Base-by-base conservation (phyloP, 2,329 filamentous ascomycete genomes). In the Pestalotiopsis sp. region DNA sequence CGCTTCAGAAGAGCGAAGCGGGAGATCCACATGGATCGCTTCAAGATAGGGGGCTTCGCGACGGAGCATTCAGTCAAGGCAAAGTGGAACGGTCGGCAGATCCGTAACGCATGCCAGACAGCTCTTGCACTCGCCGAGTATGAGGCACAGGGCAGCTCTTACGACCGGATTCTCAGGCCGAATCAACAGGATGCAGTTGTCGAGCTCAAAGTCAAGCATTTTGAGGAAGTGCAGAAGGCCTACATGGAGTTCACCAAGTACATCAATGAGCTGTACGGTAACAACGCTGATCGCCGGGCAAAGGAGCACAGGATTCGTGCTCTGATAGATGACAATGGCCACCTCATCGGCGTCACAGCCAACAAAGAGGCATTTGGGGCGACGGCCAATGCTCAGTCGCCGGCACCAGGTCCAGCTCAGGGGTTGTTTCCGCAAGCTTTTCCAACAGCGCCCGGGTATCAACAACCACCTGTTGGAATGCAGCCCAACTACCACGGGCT, bases 221-320 rank as follows among this genome's bases (percentile, higher is more conserved):
- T 76, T n/a, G 56, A 73, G 36, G 72, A 67, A 0, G 75, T 76
- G 4, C 62, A 63, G 1, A 65, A 69, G 1, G 72, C 73, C 0
- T 76, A 76, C 31, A 67, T 76, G 1, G 71, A 73, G 45, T 75
- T 76, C 61, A 67, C 61, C 17, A 67, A 69, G 27, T 74, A 74
- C 27, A 68, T 75, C n/a, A 69, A 65, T 3, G 39, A 45, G 17
- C 4, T 45, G 2, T 17, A 45, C 2, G 39, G 39, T 0, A 45
- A 17, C 12, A 45, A 17, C 0, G 39, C 39, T 2, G 39, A 45
- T 0, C 39, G 39, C 12, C 39, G 39, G 39, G 39, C 39, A 45
- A 45, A 45, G 1, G 39, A 45, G 12, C 39, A 45, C 14, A 45
- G 9, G 39, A 45, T 45, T 17, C 39, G 39, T 45, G 39, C 39